A percentile compares a stretch with the other conserved stretches of the same genome.
phyloP scores from a whole-genome alignment of 129 eudicot species.

The Lonicera japonica region DNA sequence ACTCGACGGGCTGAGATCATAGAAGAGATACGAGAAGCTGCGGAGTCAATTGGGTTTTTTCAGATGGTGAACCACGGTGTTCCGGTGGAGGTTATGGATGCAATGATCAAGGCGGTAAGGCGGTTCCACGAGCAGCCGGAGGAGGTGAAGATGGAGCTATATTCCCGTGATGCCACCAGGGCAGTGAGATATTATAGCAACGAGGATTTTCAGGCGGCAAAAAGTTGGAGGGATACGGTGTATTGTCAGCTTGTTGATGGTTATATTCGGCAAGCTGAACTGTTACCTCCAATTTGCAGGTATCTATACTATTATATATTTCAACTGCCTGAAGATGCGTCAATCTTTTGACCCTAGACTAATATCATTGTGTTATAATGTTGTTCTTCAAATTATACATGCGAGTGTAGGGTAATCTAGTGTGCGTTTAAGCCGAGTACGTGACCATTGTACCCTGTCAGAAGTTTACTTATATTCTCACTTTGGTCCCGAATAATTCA shows the following conservation, averaged over 20 bases:
- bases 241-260: not conserved
- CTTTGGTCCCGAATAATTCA: too few relatives aligned
- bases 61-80: not conserved
- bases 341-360: too few relatives aligned
- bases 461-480: too few relatives aligned
- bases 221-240: not conserved
- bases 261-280: not conserved
- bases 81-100: not conserved
- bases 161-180: not conserved
- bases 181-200: not conserved
- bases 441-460: too few relatives aligned
- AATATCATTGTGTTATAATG: too few relatives aligned
- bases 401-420: too few relatives aligned
- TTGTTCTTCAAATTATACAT: too few relatives aligned
- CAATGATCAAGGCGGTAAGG: not conserved
- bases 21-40: not conserved
- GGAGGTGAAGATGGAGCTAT: not conserved
- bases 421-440: too few relatives aligned
- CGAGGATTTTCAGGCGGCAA: not conserved
- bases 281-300: not conserved
- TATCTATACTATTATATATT: too few relatives aligned
- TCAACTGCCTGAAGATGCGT: too few relatives aligned
- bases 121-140: not conserved
- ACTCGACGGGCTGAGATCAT: not conserved
- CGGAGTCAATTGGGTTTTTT: not conserved